These are phyloP conservation scores for Candida gorgasii DNA, from an alignment of 805 yeast genomes.

Conservation along the genomic window DNA sequence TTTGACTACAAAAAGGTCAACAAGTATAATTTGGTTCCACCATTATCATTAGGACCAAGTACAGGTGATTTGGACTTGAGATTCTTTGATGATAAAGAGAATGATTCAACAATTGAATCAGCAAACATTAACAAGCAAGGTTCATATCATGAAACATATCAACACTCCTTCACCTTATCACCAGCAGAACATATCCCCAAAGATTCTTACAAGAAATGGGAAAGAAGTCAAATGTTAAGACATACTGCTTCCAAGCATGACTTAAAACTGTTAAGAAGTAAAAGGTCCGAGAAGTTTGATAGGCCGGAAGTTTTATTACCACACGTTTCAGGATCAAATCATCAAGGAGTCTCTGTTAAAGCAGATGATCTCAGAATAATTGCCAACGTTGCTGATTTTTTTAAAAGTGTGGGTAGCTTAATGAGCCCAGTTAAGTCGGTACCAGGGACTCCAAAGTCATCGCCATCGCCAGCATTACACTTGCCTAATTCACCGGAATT, in stretches of 20 bases:
- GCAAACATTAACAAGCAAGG: not conserved
- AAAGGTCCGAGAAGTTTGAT: slow-evolving; percentile 7
- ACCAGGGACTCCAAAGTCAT: not conserved
- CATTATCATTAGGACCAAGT: not conserved
- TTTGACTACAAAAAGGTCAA: too few relatives aligned
- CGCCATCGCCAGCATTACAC: not conserved
- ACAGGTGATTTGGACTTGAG: slow-evolving; percentile 2
- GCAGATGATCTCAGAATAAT: not conserved
- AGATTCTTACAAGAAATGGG: slow-evolving; percentile 18
- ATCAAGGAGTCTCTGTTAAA: not conserved
- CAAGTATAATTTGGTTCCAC: too few relatives aligned
- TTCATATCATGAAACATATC: slow-evolving; percentile 7
- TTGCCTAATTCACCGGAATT: too few relatives aligned
- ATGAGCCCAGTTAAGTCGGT: not conserved
- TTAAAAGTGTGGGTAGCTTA: slow-evolving; percentile 11
- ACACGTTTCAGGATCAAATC: too few relatives aligned
- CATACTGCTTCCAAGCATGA: slow-evolving; percentile 16
- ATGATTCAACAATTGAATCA: not conserved
- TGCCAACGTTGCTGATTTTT: slow-evolving; percentile 9
- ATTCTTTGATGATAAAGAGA: slow-evolving; percentile 3
- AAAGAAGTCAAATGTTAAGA: slow-evolving; percentile 21
- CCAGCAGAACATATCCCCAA: slow-evolving; percentile 18
- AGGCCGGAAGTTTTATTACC: not conserved
- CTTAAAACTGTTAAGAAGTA: slow-evolving; percentile 9
- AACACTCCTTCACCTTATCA: slow-evolving; percentile 15